A percentile compares a stretch with the other conserved stretches of the same genome.
Conservation (phyloP, 495 filamentous ascomycete genomes). For the Annulohypoxylon nitens region DNA sequence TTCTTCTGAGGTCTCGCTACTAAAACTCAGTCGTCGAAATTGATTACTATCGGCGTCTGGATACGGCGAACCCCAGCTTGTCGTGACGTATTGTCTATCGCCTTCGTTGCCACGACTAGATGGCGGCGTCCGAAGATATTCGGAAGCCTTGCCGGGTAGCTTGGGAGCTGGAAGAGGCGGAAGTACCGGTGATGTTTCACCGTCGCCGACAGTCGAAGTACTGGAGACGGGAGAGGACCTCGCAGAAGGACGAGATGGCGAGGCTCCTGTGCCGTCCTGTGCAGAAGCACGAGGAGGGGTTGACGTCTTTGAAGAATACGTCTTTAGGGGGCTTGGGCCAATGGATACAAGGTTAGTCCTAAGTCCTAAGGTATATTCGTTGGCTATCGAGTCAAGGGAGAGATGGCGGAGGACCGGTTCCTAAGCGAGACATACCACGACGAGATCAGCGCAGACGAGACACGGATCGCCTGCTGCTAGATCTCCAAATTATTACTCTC, state of each 20-base stretch:
- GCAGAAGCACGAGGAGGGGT: conserved; percentile 67
- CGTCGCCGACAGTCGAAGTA: conserved; percentile 66
- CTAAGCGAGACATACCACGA: conserved; percentile 54
- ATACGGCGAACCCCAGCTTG: conserved; percentile 82
- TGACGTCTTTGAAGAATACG: conserved; percentile 64
- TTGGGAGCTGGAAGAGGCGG: conserved; percentile 65
- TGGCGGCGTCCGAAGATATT: conserved; percentile 65
- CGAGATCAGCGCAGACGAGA: conserved; percentile 70
- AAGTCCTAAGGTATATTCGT: not conserved
- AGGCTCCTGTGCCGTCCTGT: conserved; percentile 61
- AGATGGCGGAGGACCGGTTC: conserved; percentile 18
- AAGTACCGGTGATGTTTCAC: conserved; percentile 65
- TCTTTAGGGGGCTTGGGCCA: conserved; percentile 55
- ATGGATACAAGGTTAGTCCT: conserved; percentile 37
- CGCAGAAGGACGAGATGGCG: conserved; percentile 47
- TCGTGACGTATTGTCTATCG: conserved; percentile 66
- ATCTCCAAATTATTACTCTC: conserved; percentile 55
- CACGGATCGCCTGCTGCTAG: conserved; percentile 66
- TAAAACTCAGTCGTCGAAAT: conserved; percentile 63
- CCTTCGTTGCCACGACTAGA: conserved; percentile 49
- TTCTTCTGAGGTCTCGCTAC: conserved; percentile 66
- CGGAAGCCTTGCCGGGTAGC: conserved; percentile 61
- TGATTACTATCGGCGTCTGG: conserved; percentile 61
- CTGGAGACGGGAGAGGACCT: conserved; percentile 63
- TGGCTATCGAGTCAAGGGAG: conserved; percentile 23